These are phyloP conservation scores for Scedosporium apiospermum DNA, from an alignment of 2,329 filamentous ascomycete genomes.

Conservation along the genomic window DNA sequence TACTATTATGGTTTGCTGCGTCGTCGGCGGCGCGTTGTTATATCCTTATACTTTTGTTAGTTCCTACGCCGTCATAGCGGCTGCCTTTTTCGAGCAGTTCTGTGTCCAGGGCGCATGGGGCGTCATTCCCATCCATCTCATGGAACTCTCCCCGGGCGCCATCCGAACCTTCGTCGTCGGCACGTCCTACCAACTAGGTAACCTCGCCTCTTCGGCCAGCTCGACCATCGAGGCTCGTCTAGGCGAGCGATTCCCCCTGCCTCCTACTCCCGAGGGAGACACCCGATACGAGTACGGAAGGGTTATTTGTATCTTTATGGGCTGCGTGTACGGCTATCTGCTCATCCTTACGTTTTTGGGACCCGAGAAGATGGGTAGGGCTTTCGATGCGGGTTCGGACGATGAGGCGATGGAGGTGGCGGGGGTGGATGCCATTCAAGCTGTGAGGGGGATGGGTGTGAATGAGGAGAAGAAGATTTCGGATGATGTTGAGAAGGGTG, in stretches of 20 bases:
- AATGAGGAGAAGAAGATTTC: not conserved
- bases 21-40: conserved; percentile 53
- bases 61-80: conserved; percentile 50
- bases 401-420: conserved; percentile 36
- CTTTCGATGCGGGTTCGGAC: conserved; percentile 41
- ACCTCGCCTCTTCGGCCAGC: conserved; percentile 59
- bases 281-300: conserved; percentile 65
- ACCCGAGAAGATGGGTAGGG: conserved; percentile 41
- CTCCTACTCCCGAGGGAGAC: conserved; percentile 36
- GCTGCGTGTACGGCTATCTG: conserved; percentile 61
- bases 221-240: conserved; percentile 70
- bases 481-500: not conserved
- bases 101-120: conserved; percentile 71
- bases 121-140: conserved; percentile 67
- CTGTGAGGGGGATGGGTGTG: not conserved
- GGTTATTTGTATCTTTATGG: conserved; percentile 90
- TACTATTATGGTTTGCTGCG: conserved; percentile 50
- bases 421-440: conserved; percentile 24
- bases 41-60: conserved; percentile 62
- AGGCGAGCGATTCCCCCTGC: conserved; percentile 64
- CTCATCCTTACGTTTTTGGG: conserved; percentile 54
- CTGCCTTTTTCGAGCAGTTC: conserved; percentile 71
- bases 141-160: conserved; percentile 63
- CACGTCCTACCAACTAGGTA: conserved; percentile 68
- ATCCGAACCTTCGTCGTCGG: conserved; percentile 70